Base-by-base conservation (phyloP, 2,329 filamentous ascomycete genomes). In the Aspergillus terreus region DNA sequence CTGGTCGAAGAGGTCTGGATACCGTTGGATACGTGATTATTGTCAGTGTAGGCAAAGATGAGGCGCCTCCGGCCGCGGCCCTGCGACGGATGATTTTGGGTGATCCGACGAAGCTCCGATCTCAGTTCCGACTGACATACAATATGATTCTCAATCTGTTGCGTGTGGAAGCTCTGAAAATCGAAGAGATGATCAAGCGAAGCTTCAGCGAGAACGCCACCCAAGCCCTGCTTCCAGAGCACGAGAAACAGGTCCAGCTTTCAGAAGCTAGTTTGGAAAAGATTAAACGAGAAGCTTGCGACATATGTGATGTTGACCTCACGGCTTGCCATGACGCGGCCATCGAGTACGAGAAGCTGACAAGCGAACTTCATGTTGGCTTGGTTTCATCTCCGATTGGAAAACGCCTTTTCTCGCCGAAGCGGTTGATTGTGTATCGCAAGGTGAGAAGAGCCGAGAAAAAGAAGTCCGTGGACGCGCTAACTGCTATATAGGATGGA, bases 161-260 rank as follows among this genome's bases (percentile, higher is more conserved):
- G 45, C 87, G 94, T 33, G 94, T 99, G 2, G 94, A 99, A 71
- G 94, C 94, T 2, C 75, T 99, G 58, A 97, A 96, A 76, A 97
- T 99, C 61, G 94, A 99, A 70, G 94, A 99, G 73, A 99, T 99
- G 94, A 99, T 99, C 77, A 99, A 99, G 80, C 87, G 94, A 59
- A 96, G 92, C 70, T 99, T 99, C 78, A 96, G 92, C 47, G 94
- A 99, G 71, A 94, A 99, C 71, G 92, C 92, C 21, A 97, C 92
- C 0, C 94, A 99, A 67, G 92, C 95, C 56, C 75, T 97, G 11
- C 78, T 97, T 1, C 94, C 94, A 0, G 92, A 97, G 70, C 92
- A 97, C 63, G 92, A 99, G 72, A 95, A 95, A 71, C 88, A 91
- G 52, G 90, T 99, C 55, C 91, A 92, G 68, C 62, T 96, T 2